Conservation (phyloP, 2,329 filamentous ascomycete species). For the Fusarium sp. region DNA sequence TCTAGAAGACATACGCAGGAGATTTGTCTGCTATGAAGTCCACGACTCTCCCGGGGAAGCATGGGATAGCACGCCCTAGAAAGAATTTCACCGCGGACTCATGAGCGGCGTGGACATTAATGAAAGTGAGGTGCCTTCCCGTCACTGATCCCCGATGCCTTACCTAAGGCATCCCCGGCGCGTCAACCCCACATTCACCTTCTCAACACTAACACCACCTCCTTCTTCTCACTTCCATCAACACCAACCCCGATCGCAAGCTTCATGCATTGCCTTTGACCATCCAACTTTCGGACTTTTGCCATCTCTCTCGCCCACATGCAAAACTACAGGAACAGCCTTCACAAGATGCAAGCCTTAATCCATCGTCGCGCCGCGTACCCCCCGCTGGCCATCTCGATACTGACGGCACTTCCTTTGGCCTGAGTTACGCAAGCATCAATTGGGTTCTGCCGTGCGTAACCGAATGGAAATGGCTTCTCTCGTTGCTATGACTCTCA, state of each 20-base stretch:
- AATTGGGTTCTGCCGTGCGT: background rate
- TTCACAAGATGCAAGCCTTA: background rate
- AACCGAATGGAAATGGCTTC: background rate
- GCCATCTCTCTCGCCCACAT: background rate
- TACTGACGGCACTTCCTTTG: background rate
- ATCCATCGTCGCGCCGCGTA: background rate
- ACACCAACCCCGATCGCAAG: background rate
- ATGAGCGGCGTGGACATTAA: too few relatives aligned
- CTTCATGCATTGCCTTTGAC: background rate
- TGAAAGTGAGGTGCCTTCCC: too few relatives aligned
- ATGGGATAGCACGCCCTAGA: too few relatives aligned
- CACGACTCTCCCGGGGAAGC: too few relatives aligned
- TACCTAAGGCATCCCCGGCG: background rate
- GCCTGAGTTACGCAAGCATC: background rate
- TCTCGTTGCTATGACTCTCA: background rate
- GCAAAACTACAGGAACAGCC: background rate
- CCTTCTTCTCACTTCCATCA: background rate
- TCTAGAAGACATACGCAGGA: too few relatives aligned
- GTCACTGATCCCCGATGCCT: background rate
- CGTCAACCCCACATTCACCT: background rate
- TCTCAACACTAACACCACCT: background rate
- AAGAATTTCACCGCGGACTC: too few relatives aligned
- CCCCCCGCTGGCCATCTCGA: background rate
- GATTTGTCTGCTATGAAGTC: too few relatives aligned
- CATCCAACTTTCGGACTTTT: background rate